These are phyloP conservation scores for Vaccinium macrocarpon DNA, from an alignment of 148 eudicot species.

Conservation along the genomic window DNA sequence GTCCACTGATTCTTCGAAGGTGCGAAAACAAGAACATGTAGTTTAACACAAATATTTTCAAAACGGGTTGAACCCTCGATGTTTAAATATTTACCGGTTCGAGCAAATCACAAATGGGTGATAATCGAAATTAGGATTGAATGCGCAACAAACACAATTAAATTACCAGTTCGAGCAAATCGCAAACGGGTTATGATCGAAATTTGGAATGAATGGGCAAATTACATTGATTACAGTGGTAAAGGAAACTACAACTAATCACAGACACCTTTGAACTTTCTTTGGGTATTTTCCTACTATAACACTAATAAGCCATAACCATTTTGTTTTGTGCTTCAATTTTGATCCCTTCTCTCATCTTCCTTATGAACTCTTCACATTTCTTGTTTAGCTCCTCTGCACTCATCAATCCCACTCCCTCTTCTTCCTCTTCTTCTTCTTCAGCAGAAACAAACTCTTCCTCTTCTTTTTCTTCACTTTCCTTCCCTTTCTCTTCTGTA, in stretches of 20 bases:
- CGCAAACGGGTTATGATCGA: not conserved
- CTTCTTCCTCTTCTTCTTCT: constrained; percentile 25
- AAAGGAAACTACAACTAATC: not conserved
- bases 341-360: constrained; percentile 47
- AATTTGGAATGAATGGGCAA: too few relatives aligned
- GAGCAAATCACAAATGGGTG: too few relatives aligned
- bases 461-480: constrained; percentile 16
- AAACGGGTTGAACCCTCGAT: not conserved
- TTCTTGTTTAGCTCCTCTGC: constrained; percentile 54
- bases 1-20: too few relatives aligned
- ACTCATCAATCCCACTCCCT: constrained; percentile 22
- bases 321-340: constrained; percentile 7
- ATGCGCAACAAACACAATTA: too few relatives aligned
- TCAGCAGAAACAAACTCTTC: constrained; percentile 5
- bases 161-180: not conserved
- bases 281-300: not conserved
- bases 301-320: not conserved
- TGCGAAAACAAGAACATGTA: too few relatives aligned
- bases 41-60: not conserved
- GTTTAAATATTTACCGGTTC: too few relatives aligned
- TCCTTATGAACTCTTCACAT: constrained; percentile 63
- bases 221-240: too few relatives aligned
- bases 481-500: constrained; percentile 10
- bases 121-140: too few relatives aligned
- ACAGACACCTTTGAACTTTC: not conserved